A percentile compares a stretch with the other conserved stretches of the same genome.
These are phyloP conservation scores for Fonsecaea erecta DNA, from an alignment of 2,329 filamentous ascomycete genomes.

Conservation along the genomic window DNA sequence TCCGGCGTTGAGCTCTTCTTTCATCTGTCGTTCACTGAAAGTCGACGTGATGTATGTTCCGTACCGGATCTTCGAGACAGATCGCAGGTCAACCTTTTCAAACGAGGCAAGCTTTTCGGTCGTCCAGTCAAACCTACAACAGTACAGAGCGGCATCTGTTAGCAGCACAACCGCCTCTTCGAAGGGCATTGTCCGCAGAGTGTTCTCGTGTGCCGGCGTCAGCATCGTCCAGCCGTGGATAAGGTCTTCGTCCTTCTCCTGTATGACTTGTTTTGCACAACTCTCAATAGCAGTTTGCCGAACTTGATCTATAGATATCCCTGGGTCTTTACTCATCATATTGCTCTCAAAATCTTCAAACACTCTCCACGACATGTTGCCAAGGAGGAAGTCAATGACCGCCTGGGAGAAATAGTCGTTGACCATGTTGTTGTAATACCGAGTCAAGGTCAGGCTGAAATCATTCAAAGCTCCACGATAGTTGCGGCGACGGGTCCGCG, in stretches of 20 bases:
- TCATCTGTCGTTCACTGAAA: conserved; percentile 74
- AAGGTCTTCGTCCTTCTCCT: conserved; percentile 81
- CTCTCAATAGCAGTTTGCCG: conserved; percentile 88
- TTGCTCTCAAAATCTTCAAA: conserved; percentile 94
- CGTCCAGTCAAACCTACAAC: conserved; percentile 92
- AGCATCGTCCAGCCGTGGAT: conserved; percentile 88
- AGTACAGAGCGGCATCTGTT: conserved; percentile 82
- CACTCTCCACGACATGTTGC: conserved; percentile 80
- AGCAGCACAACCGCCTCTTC: conserved; percentile 88
- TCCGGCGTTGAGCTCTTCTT: conserved; percentile 81
- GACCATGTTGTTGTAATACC: conserved; percentile 82
- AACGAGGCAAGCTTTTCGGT: conserved; percentile 93
- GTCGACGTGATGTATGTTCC: conserved; percentile 92
- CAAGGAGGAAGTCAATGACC: conserved; percentile 90
- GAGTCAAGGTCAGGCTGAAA: conserved; percentile 81
- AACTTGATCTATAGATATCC: conserved; percentile 81
- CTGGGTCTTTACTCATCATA: conserved; percentile 91
- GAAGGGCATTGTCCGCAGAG: conserved; percentile 71
- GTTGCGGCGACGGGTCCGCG: conserved; percentile 80
- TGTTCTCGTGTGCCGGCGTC: conserved; percentile 73
- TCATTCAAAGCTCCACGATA: conserved; percentile 91
- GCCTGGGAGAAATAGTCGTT: conserved; percentile 97
- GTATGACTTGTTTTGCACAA: conserved; percentile 82
- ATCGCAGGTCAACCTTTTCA: conserved; percentile 78
- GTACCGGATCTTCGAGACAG: conserved; percentile 72